phyloP scores from a whole-genome alignment of 148 eudicot species.

The Nyssa sinensis region DNA sequence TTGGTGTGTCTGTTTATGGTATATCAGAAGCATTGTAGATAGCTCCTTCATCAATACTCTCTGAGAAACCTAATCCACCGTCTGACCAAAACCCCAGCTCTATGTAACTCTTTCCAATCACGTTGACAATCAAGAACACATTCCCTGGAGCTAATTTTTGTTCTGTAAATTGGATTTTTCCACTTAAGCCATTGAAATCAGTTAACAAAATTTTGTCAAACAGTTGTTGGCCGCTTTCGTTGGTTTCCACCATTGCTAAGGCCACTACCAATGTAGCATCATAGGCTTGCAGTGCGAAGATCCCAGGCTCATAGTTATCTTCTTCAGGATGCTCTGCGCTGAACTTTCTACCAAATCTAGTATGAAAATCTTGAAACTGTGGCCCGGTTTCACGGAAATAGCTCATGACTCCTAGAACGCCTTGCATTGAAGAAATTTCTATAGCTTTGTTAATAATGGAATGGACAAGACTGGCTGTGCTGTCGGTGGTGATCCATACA shows the following conservation, averaged over 20 bases:
- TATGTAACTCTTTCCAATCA: constrained; percentile 18
- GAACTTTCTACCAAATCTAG: neutral
- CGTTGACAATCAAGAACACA: constrained; percentile 18
- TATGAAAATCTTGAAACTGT: neutral
- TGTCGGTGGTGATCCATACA: constrained; percentile 5
- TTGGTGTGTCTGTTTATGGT: too few species aligned
- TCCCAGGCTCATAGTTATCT: constrained; percentile 1
- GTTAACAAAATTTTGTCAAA: neutral
- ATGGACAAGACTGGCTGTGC: neutral
- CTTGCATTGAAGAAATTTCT: neutral
- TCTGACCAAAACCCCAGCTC: constrained; percentile 32
- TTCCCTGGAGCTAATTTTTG: constrained; percentile 8
- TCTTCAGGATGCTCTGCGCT: neutral
- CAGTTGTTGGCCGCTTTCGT: neutral
- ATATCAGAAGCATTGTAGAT: constrained; percentile 2
- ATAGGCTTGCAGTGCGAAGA: neutral
- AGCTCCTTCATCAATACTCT: neutral
- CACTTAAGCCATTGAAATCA: constrained; percentile 14
- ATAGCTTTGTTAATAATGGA: neutral
- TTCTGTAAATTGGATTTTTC: neutral
- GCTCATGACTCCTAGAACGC: neutral
- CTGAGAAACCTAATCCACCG: constrained; percentile 20
- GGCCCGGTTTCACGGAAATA: neutral
- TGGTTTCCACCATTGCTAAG: neutral
- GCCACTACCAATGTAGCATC: neutral